These are phyloP conservation scores for Pterocarpus macrocarpus DNA, from an alignment of 306 rosid genomes.

Conservation along the genomic window DNA sequence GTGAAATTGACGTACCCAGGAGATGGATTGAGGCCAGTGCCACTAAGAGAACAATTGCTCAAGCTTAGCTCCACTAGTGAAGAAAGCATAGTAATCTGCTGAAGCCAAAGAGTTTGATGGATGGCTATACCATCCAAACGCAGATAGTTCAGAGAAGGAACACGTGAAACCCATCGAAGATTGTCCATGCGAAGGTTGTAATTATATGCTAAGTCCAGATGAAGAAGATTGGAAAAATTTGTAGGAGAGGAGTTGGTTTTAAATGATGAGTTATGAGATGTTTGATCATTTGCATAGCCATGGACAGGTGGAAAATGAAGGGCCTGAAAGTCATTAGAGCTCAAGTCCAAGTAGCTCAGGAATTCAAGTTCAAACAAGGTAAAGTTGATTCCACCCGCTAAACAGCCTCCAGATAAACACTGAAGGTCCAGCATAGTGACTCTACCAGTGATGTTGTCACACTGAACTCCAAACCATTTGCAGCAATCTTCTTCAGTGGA, in stretches of 20 bases:
- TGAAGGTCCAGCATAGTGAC: neutral
- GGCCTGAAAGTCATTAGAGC: neutral
- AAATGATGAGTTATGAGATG: too few relatives aligned
- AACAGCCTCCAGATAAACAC: neutral
- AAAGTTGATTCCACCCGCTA: constrained; percentile 16
- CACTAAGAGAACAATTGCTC: constrained; percentile 25
- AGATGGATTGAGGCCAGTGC: constrained; percentile 14
- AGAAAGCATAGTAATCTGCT: constrained; percentile 37
- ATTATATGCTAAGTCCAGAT: neutral
- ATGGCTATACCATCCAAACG: neutral
- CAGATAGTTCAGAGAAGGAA: neutral
- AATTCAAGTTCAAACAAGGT: neutral
- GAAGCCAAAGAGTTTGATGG: constrained; percentile 34
- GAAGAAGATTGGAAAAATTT: constrained; percentile 13
- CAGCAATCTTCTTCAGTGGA: too few relatives aligned
- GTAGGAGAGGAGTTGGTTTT: neutral
- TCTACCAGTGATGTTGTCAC: too few relatives aligned
- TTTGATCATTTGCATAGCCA: neutral
- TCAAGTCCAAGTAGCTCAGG: neutral
- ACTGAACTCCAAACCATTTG: too few relatives aligned
- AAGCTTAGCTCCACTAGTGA: constrained; percentile 41
- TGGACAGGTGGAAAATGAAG: neutral
- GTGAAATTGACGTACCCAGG: constrained; percentile 2
- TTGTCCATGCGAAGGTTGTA: neutral
- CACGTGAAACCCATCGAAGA: constrained; percentile 18